These are phyloP conservation scores for Asterophora parasitica DNA, from an alignment of 768 basidiomycete species.

Conservation along the genomic window DNA sequence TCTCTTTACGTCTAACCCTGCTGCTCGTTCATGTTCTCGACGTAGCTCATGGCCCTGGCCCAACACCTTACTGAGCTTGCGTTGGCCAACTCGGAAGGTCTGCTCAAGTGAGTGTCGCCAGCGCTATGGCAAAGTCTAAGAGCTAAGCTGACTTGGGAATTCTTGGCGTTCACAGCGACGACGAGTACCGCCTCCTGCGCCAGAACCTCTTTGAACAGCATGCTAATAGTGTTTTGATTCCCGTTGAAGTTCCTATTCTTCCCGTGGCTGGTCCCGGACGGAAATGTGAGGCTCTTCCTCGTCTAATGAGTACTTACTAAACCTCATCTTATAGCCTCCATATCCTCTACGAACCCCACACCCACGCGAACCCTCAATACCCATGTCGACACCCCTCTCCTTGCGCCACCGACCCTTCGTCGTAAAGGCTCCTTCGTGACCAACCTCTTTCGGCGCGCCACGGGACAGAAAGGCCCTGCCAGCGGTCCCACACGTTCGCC, in stretches of 20 bases:
- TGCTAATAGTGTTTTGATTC: conserved; percentile 28
- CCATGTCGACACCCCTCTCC: conserved; percentile 8
- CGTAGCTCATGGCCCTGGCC: conserved; percentile 43
- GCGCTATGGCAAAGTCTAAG: too few species aligned
- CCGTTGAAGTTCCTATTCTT: conserved; percentile 25
- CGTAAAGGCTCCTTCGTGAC: conserved; percentile 27
- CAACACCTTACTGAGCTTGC: conserved; percentile 64
- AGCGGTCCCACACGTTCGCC: conserved; percentile 1
- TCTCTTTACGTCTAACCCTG: conserved; percentile 5
- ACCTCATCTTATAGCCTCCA: neutral
- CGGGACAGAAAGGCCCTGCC: conserved; percentile 25
- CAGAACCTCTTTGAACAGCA: conserved; percentile 65
- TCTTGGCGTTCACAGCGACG: conserved; percentile 42
- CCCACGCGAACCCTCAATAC: conserved; percentile 6
- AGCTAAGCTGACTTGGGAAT: neutral
- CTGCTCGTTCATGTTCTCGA: conserved; percentile 20
- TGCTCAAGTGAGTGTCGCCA: conserved; percentile 60
- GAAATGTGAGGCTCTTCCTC: conserved; percentile 7
- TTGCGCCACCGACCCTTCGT: conserved; percentile 15
- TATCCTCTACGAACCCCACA: neutral
- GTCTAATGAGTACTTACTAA: neutral
- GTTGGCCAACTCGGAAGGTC: conserved; percentile 58
- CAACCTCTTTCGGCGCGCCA: conserved; percentile 35
- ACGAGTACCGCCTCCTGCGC: conserved; percentile 67
- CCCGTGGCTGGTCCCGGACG: conserved; percentile 20